These are phyloP conservation scores for Ogataea parapolymorpha DNA, from an alignment of 805 yeast genomes.

Conservation along the genomic window DNA sequence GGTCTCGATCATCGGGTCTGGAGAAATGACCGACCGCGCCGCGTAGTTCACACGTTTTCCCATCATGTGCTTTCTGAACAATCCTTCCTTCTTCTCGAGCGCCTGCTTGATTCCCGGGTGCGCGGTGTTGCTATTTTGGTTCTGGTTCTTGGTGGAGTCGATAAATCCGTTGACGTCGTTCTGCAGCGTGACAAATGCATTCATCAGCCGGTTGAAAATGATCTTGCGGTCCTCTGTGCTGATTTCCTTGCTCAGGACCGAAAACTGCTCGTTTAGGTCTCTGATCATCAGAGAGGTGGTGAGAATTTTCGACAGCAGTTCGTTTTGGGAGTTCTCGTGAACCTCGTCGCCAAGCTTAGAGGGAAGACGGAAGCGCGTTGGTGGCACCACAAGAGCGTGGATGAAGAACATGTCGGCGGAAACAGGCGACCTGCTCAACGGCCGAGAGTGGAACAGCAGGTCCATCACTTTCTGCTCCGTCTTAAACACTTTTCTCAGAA, in stretches of 20 bases:
- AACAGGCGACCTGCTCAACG: slow-evolving; percentile 45
- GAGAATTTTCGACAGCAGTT: slow-evolving; percentile 73
- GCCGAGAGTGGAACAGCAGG: slow-evolving; percentile 80
- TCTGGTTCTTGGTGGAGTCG: slow-evolving; percentile 87
- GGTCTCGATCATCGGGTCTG: slow-evolving; percentile 97
- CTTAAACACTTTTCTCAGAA: slow-evolving; percentile 69
- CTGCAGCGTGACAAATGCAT: slow-evolving; percentile 91
- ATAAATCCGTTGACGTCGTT: slow-evolving; percentile 92
- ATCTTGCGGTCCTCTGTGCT: slow-evolving; percentile 70
- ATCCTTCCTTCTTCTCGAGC: slow-evolving; percentile 96
- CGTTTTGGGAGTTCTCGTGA: slow-evolving; percentile 93
- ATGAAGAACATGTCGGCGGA: slow-evolving; percentile 85
- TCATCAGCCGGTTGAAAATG: slow-evolving; percentile 87
- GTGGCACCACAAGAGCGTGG: slow-evolving; percentile 87
- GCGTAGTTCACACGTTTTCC: slow-evolving; percentile 99
- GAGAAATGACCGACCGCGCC: slow-evolving; percentile 98
- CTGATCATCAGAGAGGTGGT: slow-evolving; percentile 79
- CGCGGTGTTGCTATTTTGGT: slow-evolving; percentile 63
- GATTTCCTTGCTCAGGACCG: slow-evolving; percentile 57
- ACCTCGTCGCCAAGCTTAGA: slow-evolving; percentile 94
- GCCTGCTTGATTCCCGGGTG: slow-evolving; percentile 97
- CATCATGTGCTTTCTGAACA: slow-evolving; percentile 99
- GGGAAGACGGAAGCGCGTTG: slow-evolving; percentile 96
- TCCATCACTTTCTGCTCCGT: slow-evolving; percentile 67
- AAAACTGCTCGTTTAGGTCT: slow-evolving; percentile 83